Base-by-base conservation (phyloP, 1,139 yeast species). In the Wickerhamomyces sp. region DNA sequence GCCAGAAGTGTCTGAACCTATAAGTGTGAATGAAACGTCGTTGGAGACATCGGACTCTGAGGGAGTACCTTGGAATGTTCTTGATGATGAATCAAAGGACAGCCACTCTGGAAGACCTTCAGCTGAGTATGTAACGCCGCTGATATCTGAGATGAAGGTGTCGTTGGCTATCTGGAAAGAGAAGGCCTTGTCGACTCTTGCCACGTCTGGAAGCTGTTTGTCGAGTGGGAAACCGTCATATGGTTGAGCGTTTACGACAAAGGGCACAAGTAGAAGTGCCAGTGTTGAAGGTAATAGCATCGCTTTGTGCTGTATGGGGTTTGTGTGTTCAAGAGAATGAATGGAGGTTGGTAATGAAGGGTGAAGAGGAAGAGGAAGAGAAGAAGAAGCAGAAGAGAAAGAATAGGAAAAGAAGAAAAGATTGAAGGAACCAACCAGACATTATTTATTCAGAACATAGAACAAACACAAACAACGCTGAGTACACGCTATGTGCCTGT, bases 181-280 rank as follows among this genome's bases (percentile, higher is more conserved):
- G 61, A 82, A 91, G 1, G 58, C 52, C 45, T 75, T 65, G 44
- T 76, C 75, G 14, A 76, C 73, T 39, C 95, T 70, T 5, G 95
- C 96, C 11, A 91, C 85, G 24, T 88, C 82, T 14, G 97, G 97
- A 25, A 78, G 69, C 59, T 91, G 98, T 53, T 79, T 78, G 45
- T 72, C 62, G 52, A 91, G 74, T 7, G 96, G 93, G 64, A 83
- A 89, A 29, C 89, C 88, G 40, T 77, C 70, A 43, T 73, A 72
- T 2, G 79, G 79, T 15, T 56, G 44, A 2, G 62, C 59, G 28
- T 9, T 18, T 4, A 26, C 24, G 13, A 6, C 9, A 8, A 26
- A 12, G 21, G 28, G 28, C 12, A 19, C 28, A 6, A 23, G n/a
- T 4, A 23, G 19, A 5, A 10, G 10, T 25, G 16, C 4, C 10